Percentiles rank a stretch among this genome's conserved stretches.
phyloP scores from a whole-genome alignment of 2,329 filamentous ascomycete genomes.

The Cyclaneusma minus region DNA sequence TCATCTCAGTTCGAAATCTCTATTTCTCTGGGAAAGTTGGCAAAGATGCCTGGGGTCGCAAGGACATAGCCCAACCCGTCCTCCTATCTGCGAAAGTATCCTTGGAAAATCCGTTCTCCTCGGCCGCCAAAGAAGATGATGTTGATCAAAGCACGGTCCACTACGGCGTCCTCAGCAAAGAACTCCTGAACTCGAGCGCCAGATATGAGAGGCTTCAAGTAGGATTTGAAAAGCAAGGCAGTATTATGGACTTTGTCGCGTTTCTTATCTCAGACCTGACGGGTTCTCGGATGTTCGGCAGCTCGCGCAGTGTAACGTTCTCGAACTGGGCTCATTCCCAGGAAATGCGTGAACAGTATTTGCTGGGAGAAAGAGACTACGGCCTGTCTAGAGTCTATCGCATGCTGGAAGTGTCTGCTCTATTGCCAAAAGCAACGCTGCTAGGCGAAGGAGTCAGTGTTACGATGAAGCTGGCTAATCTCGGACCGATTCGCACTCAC shows the following conservation, averaged over 20 bases:
- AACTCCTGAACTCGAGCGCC: constrained; percentile 29
- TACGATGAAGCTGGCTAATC: constrained; percentile 18
- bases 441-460: constrained; percentile 44
- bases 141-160: constrained; percentile 59
- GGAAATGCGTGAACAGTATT: no score
- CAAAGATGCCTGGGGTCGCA: constrained; percentile 53
- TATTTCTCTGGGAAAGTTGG: constrained; percentile 38
- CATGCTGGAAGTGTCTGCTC: constrained; percentile 35
- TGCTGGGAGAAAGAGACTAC: constrained; percentile 1
- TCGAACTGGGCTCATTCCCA: no score
- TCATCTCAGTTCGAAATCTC: constrained; percentile 47
- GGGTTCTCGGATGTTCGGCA: neutral
- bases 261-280: no score
- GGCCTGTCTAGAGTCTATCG: no score
- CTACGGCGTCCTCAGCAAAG: constrained; percentile 57
- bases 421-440: constrained; percentile 53
- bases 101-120: constrained; percentile 37
- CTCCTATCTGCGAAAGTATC: constrained; percentile 43
- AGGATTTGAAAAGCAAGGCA: constrained; percentile 10
- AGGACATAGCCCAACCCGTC: constrained; percentile 41
- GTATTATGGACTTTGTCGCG: constrained; percentile 9
- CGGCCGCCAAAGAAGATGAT: constrained; percentile 40
- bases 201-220: constrained; percentile 20
- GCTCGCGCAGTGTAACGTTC: neutral
- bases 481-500: constrained; percentile 11